Percentiles rank a stretch among this genome's conserved stretches.
Evolutionary conservation across 495 filamentous ascomycete genomes (phyloP).

Genomic region (Daldinia vernicosa): DNA sequence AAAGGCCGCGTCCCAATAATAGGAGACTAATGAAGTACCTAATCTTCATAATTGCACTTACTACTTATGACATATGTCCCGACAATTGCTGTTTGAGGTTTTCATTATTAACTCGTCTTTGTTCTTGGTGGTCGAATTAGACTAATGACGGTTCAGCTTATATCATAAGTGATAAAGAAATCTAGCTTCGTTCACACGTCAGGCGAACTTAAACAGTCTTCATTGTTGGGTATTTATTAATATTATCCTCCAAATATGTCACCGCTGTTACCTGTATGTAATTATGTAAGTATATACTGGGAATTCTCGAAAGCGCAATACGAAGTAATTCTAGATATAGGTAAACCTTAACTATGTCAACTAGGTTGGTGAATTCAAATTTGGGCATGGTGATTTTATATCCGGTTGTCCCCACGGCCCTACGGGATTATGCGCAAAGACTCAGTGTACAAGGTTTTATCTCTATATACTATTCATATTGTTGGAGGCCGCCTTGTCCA

Average conservation of each 20-base stretch:
- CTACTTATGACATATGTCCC: too few relatives aligned
- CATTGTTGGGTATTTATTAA: too few relatives aligned
- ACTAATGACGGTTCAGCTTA: background rate
- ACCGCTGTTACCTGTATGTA: too few relatives aligned
- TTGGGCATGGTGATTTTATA: background rate
- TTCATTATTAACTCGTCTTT: slow-evolving; percentile 8
- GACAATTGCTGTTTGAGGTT: background rate
- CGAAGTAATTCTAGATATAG: background rate
- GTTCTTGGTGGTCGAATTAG: slow-evolving; percentile 22
- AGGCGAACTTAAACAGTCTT: too few relatives aligned
- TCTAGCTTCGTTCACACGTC: background rate
- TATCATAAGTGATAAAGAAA: slow-evolving; percentile 22
- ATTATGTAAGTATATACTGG: background rate
- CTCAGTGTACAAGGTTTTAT: background rate
- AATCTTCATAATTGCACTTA: background rate
- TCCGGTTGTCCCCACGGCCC: background rate
- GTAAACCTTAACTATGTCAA: background rate
- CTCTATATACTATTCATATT: background rate
- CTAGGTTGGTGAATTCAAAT: background rate
- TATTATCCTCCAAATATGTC: too few relatives aligned
- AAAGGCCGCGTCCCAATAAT: slow-evolving; percentile 36
- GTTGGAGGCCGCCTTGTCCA: background rate
- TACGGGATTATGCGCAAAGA: background rate
- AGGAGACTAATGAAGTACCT: slow-evolving; percentile 19
- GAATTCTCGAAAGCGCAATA: background rate